These are phyloP conservation scores for Xylaria scruposa DNA, from an alignment of 495 filamentous ascomycete genomes.

Conservation along the genomic window DNA sequence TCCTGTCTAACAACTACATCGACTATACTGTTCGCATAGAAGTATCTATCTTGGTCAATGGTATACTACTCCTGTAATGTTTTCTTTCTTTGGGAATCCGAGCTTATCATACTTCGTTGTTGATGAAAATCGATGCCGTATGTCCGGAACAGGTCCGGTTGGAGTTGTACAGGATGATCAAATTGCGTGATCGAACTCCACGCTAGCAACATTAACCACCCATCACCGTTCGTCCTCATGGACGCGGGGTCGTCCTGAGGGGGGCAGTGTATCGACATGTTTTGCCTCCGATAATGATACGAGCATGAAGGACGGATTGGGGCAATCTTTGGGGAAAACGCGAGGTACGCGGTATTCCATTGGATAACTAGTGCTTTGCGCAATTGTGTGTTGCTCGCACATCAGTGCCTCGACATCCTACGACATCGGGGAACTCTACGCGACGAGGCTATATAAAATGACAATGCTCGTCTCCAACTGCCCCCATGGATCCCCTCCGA, in stretches of 20 bases:
- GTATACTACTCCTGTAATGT: too few species aligned
- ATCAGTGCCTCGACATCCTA: slow-evolving; percentile 29
- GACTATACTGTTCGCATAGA: neutral
- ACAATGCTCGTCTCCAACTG: neutral
- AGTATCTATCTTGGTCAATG: neutral
- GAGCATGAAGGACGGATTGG: neutral
- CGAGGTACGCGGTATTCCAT: slow-evolving; percentile 31
- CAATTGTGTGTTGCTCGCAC: slow-evolving; percentile 41
- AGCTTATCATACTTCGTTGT: neutral
- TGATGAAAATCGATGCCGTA: neutral
- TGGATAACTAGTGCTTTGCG: slow-evolving; percentile 39
- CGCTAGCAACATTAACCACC: slow-evolving; percentile 38
- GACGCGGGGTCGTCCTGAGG: slow-evolving; percentile 34
- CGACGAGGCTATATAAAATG: slow-evolving; percentile 8
- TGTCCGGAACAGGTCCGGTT: neutral
- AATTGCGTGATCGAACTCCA: slow-evolving; percentile 42
- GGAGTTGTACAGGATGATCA: slow-evolving; percentile 16
- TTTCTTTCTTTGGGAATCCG: neutral
- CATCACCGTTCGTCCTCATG: slow-evolving; percentile 22
- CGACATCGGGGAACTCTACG: slow-evolving; percentile 6
- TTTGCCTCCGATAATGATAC: slow-evolving; percentile 12
- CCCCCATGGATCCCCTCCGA: neutral
- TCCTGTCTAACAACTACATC: neutral
- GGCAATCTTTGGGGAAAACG: neutral
- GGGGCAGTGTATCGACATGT: neutral